Evolutionary conservation across 805 yeast species (phyloP).

Genomic region (Yarrowia osloensis): DNA sequence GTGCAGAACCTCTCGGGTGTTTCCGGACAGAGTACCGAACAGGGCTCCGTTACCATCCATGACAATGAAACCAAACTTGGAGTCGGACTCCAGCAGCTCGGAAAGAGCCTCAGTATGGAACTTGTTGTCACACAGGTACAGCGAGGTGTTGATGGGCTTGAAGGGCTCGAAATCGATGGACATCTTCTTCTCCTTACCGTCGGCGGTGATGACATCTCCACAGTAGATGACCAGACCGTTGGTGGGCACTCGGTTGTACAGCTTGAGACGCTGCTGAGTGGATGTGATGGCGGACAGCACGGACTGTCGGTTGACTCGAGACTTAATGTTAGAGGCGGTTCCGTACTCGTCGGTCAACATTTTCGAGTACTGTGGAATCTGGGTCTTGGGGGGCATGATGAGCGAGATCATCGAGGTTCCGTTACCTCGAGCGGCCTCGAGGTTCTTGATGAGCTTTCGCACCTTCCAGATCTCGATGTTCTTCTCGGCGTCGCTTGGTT

Average conservation of each 20-base stretch:
- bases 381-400: conserved; percentile 94
- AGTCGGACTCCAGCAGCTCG: conserved; percentile 92
- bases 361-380: conserved; percentile 81
- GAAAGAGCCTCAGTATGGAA: conserved; percentile 97
- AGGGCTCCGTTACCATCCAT: conserved; percentile 99
- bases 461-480: conserved; percentile 99
- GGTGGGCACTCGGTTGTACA: conserved; percentile 85
- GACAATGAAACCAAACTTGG: conserved; percentile 93
- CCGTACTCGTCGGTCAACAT: conserved; percentile 98
- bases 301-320: conserved; percentile 94
- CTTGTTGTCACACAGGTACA: conserved; percentile 94
- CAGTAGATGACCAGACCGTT: conserved; percentile 96
- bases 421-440: conserved; percentile 93
- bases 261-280: conserved; percentile 92
- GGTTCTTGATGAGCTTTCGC: conserved; percentile 84
- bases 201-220: conserved; percentile 97
- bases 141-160: conserved; percentile 97
- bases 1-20: conserved; percentile 93
- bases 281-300: conserved; percentile 97
- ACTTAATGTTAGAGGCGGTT: conserved; percentile 96
- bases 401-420: conserved; percentile 99
- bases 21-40: conserved; percentile 94
- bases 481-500: conserved; percentile 73
- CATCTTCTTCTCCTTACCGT: conserved; percentile 95
- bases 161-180: conserved; percentile 98